A percentile compares a stretch with the other conserved stretches of the same genome.
Evolutionary conservation across 2,329 filamentous ascomycete genomes (phyloP).

Genomic region (Diaporthe australafricana): DNA sequence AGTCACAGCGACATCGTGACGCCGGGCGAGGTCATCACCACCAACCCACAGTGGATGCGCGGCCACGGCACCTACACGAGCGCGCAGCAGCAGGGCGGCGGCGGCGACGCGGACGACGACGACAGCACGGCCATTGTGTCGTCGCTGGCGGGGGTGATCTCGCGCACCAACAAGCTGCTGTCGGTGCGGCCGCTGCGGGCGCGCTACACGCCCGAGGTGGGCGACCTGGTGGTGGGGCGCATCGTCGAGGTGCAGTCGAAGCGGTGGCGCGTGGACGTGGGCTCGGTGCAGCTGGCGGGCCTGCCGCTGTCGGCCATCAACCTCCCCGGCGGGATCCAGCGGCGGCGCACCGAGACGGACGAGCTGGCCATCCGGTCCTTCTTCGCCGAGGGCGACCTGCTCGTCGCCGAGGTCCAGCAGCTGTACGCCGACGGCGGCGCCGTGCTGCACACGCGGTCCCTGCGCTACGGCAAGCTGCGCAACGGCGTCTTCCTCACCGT

Average conservation of each 20-base stretch:
- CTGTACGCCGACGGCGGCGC: constrained; percentile 88
- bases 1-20: constrained; percentile 74
- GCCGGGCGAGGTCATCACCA: constrained; percentile 88
- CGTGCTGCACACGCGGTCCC: constrained; percentile 85
- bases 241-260: constrained; percentile 95
- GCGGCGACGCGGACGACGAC: constrained; percentile 66
- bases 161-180: constrained; percentile 96
- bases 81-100: not conserved
- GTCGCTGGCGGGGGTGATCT: constrained; percentile 89
- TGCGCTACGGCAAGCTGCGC: constrained; percentile 95
- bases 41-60: constrained; percentile 97
- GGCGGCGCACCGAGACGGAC: constrained; percentile 93
- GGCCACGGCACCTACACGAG: constrained; percentile 87
- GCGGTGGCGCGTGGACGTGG: constrained; percentile 95
- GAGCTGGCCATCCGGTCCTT: constrained; percentile 98
- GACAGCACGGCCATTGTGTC: constrained; percentile 78
- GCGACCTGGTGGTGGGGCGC: constrained; percentile 92
- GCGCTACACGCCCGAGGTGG: constrained; percentile 95
- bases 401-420: constrained; percentile 95
- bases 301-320: constrained; percentile 93
- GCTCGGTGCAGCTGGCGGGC: constrained; percentile 85
- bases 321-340: constrained; percentile 90
- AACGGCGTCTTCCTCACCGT: constrained; percentile 93
- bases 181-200: constrained; percentile 91
- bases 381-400: constrained; percentile 92